Conservation (phyloP, 345 rosid genomes). For the Hibiscus mutabilis region DNA sequence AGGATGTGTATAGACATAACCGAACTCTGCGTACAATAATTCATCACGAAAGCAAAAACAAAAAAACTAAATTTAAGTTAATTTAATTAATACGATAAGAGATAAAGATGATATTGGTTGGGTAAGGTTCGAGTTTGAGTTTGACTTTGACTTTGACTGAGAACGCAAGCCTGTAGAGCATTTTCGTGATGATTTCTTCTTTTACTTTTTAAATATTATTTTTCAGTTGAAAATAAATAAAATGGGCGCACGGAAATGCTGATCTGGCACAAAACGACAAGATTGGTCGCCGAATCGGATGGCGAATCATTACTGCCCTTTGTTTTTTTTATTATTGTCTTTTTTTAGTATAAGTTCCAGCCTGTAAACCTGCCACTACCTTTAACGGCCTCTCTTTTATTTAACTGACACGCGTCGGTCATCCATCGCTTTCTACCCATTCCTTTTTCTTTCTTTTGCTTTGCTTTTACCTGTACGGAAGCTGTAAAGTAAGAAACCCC, state of each 20-base stretch:
- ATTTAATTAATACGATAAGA: constrained; percentile 7
- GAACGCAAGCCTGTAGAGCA: constrained; percentile 72
- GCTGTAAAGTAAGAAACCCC: constrained; percentile 13
- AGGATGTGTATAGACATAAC: constrained; percentile 23
- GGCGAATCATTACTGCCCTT: constrained; percentile 48
- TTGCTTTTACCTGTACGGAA: constrained; percentile 37
- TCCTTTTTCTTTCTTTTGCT: not conserved
- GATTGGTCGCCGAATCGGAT: constrained; percentile 55
- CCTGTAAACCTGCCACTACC: constrained; percentile 52
- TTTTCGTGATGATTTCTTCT: constrained; percentile 19
- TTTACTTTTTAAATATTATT: not conserved
- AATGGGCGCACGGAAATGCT: constrained; percentile 34
- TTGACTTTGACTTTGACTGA: constrained; percentile 69
- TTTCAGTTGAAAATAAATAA: not conserved
- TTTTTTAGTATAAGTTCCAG: constrained; percentile 28
- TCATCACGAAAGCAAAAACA: constrained; percentile 13
- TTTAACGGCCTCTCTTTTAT: constrained; percentile 39
- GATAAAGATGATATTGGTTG: constrained; percentile 58
- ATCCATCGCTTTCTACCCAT: not conserved
- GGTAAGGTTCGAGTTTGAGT: constrained; percentile 35
- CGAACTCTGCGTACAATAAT: constrained; percentile 16
- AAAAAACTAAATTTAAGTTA: not conserved
- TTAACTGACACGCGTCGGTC: constrained; percentile 36
- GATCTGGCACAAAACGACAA: constrained; percentile 74
- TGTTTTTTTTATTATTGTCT: not conserved